A percentile compares a stretch with the other conserved stretches of the same genome.
phyloP scores from a whole-genome alignment of 129 eudicot genomes.

The Erigeron canadensis region DNA sequence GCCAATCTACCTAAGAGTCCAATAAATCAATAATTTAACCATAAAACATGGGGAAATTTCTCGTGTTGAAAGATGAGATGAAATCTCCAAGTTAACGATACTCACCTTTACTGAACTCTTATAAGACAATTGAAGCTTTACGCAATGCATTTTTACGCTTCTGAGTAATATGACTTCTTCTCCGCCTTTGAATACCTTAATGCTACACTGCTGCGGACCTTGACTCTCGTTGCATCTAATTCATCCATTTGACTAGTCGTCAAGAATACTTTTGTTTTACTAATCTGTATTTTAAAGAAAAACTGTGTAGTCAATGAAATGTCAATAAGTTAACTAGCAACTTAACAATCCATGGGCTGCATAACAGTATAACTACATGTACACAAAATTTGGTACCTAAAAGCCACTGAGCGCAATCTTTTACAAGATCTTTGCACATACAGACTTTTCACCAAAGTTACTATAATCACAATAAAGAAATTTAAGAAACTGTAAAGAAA shows the following conservation, averaged over 20 bases:
- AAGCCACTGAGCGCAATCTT: slow-evolving; percentile 86
- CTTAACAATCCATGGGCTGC: neutral
- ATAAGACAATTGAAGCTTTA: slow-evolving; percentile 48
- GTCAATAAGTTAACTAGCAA: neutral
- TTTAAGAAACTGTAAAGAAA: neutral
- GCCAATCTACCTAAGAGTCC: slow-evolving; percentile 66
- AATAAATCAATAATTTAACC: slow-evolving; percentile 1
- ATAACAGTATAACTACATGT: neutral
- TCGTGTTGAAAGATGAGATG: slow-evolving; percentile 1
- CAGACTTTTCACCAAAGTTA: slow-evolving; percentile 82
- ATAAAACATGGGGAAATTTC: neutral
- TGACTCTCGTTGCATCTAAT: slow-evolving; percentile 87
- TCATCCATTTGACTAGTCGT: slow-evolving; percentile 99
- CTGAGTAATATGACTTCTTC: slow-evolving; percentile 75
- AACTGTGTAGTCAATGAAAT: slow-evolving; percentile 7
- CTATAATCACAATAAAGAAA: neutral
- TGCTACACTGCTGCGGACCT: slow-evolving; percentile 82
- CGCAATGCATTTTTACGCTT: slow-evolving; percentile 54
- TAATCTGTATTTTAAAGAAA: slow-evolving; percentile 52
- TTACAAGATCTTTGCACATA: slow-evolving; percentile 76
- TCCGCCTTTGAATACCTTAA: slow-evolving; percentile 73
- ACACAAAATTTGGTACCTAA: slow-evolving; percentile 51
- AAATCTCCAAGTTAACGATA: slow-evolving; percentile 17
- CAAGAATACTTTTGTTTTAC: slow-evolving; percentile 87
- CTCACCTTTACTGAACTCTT: slow-evolving; percentile 72